Conservation (phyloP, 805 yeast genomes). For the Candida montana region DNA sequence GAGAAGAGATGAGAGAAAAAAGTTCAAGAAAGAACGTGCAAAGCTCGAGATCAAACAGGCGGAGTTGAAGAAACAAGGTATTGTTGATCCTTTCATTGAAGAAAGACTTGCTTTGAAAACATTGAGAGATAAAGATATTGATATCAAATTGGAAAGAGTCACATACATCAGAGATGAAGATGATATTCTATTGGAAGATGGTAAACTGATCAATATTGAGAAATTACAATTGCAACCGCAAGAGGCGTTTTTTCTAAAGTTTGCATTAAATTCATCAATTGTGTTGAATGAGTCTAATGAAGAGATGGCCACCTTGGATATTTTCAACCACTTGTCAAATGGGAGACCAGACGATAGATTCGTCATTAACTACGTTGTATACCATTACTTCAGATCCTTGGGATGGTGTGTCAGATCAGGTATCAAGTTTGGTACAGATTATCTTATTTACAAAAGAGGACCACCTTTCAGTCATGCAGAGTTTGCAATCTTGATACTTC, state of each 20-base stretch:
- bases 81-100: slow-evolving; percentile 30
- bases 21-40: slow-evolving; percentile 66
- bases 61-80: slow-evolving; percentile 33
- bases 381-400: slow-evolving; percentile 78
- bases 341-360: slow-evolving; percentile 24
- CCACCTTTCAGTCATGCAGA: slow-evolving; percentile 97
- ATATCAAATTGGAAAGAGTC: slow-evolving; percentile 18
- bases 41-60: slow-evolving; percentile 47
- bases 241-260: slow-evolving; percentile 67
- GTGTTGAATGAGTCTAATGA: slow-evolving; percentile 23
- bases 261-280: slow-evolving; percentile 47
- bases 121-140: slow-evolving; percentile 27
- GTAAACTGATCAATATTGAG: slow-evolving; percentile 25
- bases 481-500: slow-evolving; percentile 56
- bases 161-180: slow-evolving; percentile 32
- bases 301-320: slow-evolving; percentile 12
- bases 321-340: slow-evolving; percentile 13
- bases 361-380: slow-evolving; percentile 53
- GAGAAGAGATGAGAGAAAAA: slow-evolving; percentile 65
- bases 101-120: slow-evolving; percentile 28
- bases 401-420: slow-evolving; percentile 97
- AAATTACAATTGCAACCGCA: slow-evolving; percentile 63
- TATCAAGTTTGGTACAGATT: slow-evolving; percentile 87
- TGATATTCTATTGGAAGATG: slow-evolving; percentile 26
- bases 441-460: slow-evolving; percentile 76